Evolutionary conservation across 2,329 filamentous ascomycete species (phyloP).

Genomic region (Xylaria sp.): DNA sequence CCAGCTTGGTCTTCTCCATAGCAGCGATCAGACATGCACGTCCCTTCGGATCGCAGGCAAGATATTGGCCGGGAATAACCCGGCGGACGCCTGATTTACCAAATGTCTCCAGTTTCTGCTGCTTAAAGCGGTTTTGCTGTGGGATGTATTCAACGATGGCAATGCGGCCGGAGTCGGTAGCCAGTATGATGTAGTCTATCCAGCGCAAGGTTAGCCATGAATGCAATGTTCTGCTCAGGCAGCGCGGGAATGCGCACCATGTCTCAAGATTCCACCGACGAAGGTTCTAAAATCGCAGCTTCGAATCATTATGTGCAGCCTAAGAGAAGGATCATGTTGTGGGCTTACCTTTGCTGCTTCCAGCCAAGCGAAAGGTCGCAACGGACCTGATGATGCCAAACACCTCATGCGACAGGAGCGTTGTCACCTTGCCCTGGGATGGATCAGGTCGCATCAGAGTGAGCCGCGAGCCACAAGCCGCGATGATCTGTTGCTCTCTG

Average conservation of each 20-base stretch:
- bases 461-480: slow-evolving; percentile 89
- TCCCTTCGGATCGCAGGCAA: slow-evolving; percentile 95
- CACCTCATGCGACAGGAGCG: slow-evolving; percentile 89
- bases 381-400: slow-evolving; percentile 95
- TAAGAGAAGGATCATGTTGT: slow-evolving; percentile 54
- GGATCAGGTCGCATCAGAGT: slow-evolving; percentile 89
- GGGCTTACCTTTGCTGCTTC: slow-evolving; percentile 92
- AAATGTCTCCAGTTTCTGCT: slow-evolving; percentile 95
- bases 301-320: slow-evolving; percentile 78
- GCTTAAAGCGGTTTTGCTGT: slow-evolving; percentile 85
- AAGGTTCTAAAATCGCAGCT: slow-evolving; percentile 65
- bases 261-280: slow-evolving; percentile 42
- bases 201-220: slow-evolving; percentile 43
- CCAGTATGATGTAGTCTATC: slow-evolving; percentile 93
- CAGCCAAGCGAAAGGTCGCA: slow-evolving; percentile 89
- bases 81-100: slow-evolving; percentile 95
- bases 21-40: slow-evolving; percentile 94
- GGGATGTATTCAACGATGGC: slow-evolving; percentile 92
- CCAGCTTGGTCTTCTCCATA: slow-evolving; percentile 98
- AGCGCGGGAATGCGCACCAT: slow-evolving; percentile 42
- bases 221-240: slow-evolving; percentile 30
- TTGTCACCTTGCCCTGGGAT: slow-evolving; percentile 84
- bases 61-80: slow-evolving; percentile 94
- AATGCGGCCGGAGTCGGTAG: slow-evolving; percentile 94
- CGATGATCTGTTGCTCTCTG: slow-evolving; percentile 97